phyloP scores from a whole-genome alignment of 345 rosid species.

The Hypericum perforatum region DNA sequence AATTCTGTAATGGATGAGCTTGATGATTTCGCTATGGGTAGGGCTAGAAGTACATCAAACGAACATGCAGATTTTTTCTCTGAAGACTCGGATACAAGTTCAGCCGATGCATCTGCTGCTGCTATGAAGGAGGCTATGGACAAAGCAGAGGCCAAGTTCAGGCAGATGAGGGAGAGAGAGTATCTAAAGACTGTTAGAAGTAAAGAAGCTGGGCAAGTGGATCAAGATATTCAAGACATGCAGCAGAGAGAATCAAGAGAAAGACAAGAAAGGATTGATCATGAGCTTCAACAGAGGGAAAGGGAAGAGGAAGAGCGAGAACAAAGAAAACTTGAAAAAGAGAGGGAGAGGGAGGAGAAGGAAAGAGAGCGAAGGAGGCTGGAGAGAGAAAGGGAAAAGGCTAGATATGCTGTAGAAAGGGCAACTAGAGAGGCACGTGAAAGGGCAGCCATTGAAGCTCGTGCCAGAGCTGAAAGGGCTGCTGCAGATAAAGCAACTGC shows the following conservation, averaged over 20 bases:
- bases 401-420: conserved; percentile 89
- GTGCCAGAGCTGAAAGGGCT: conserved; percentile 71
- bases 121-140: conserved; percentile 99
- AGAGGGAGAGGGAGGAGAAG: conserved; percentile 38
- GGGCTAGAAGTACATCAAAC: conserved; percentile 31
- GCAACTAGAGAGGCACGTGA: conserved; percentile 97
- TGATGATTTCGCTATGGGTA: conserved; percentile 57
- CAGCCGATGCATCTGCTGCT: conserved; percentile 88
- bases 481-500: conserved; percentile 67
- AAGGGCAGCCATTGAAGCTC: conserved; percentile 88
- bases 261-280: conserved; percentile 43
- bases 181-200: conserved; percentile 55
- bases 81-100: conserved; percentile 45
- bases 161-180: conserved; percentile 81
- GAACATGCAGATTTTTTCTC: conserved; percentile 37
- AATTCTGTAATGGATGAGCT: conserved; percentile 46
- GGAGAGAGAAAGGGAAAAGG: conserved; percentile 52
- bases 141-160: conserved; percentile 91
- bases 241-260: conserved; percentile 52
- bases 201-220: conserved; percentile 49
- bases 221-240: conserved; percentile 37
- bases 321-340: conserved; percentile 45
- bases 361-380: conserved; percentile 55
- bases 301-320: conserved; percentile 54
- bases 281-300: conserved; percentile 43